Evolutionary conservation across 257 asterid species (phyloP).

Genomic region (Primulina eburnea): DNA sequence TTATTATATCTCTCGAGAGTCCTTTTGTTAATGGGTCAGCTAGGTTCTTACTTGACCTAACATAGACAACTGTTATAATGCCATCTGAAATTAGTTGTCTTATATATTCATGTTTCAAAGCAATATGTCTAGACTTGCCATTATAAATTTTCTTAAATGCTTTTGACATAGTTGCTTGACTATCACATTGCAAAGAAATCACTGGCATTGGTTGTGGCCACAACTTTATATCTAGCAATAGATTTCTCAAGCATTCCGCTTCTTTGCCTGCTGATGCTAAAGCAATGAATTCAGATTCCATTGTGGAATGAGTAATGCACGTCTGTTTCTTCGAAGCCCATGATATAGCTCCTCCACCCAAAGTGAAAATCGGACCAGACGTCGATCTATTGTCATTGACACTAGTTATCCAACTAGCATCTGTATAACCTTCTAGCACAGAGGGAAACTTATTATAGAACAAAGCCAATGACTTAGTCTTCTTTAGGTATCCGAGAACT

Average conservation of each 20-base stretch:
- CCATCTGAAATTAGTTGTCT: background rate
- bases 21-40: background rate
- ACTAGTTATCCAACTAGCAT: background rate
- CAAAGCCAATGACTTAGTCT: no score
- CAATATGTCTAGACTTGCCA: constrained; percentile 2
- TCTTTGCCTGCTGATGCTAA: constrained; percentile 9
- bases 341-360: background rate
- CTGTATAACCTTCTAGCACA: no score
- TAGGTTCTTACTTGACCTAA: background rate
- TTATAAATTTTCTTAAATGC: constrained; percentile 1
- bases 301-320: background rate
- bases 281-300: background rate
- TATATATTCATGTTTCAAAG: background rate
- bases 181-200: background rate
- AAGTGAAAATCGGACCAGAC: background rate
- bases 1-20: background rate
- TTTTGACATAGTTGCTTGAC: constrained; percentile 9
- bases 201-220: background rate
- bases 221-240: background rate
- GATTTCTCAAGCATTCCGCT: background rate
- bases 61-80: background rate
- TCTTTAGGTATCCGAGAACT: no score
- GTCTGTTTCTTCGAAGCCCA: constrained; percentile 9
- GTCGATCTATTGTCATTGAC: background rate
- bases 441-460: no score